Base-by-base conservation (phyloP, 2,329 filamentous ascomycete genomes). In the Ophiostoma sp. region DNA sequence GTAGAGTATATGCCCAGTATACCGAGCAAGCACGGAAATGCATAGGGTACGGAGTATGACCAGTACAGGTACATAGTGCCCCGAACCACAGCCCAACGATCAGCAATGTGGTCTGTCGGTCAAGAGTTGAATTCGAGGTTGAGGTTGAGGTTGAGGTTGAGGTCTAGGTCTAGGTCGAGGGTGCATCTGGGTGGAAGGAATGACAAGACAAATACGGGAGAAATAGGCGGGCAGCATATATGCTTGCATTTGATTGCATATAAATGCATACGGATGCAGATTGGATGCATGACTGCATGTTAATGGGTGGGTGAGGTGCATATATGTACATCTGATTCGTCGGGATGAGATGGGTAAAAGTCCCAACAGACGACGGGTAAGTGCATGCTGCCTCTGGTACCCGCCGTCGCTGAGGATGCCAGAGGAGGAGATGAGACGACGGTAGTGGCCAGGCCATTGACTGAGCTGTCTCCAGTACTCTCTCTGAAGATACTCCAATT, bases 191-290 rank as follows among this genome's bases (percentile, higher is more conserved):
- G 8, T 7, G 52, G 23, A 57, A 57, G 52, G 23, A 4, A 57
- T 11, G 52, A 57, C 17, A 27, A 27, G 52, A 57, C 52, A 27
- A 27, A 57, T 11, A 27, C 52, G 52, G 52, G 23, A 57, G 52
- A 57, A 57, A 57, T 57, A 57, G 52, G 52, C 52, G 52, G 52
- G 23, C 52, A 57, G 52, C 52, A 57, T 57, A 57, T 57, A 23
- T 57, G 52, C 2, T 57, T 27, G 52, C 52, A 48, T 48, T 20
- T n/a, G 44, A 20, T 2, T n/a, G 6, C 44, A n/a, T 48, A n/a
- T 48, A 5, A 20, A n/a, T 48, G 17, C 44, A 48, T n/a, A 31
- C 27, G 27, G 27, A 31, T 31, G 27, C 27, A 31, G 1, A 31
- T 13, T 13, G 20, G 20, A n/a, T 48, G 17, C 44, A 48, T n/a